Evolutionary conservation across 108 stramenopile species (phyloP).

Genomic region (Nitzschia inconspicua): DNA sequence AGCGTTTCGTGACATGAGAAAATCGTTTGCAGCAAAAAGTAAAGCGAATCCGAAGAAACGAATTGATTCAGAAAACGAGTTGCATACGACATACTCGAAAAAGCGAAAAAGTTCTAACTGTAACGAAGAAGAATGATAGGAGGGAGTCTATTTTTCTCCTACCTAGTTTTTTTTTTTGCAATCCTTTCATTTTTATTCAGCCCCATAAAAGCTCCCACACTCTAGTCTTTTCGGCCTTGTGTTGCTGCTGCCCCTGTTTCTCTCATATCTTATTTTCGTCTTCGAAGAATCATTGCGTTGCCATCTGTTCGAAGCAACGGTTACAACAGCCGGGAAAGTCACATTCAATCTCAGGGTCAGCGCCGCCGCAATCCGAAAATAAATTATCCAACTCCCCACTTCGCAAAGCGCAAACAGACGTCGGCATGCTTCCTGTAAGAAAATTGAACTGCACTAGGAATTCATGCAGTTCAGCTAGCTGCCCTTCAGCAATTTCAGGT

Average conservation of each 20-base stretch:
- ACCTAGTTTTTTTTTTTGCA: too few species aligned
- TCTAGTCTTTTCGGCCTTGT: too few species aligned
- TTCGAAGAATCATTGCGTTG: not conserved
- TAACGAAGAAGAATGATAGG: too few species aligned
- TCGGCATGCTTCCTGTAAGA: slow-evolving; percentile 42
- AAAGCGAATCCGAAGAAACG: too few species aligned
- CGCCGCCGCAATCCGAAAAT: slow-evolving; percentile 44
- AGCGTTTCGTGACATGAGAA: slow-evolving; percentile 8
- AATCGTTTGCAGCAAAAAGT: too few species aligned
- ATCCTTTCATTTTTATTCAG: too few species aligned
- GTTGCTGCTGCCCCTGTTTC: not conserved
- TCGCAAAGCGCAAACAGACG: slow-evolving; percentile 30
- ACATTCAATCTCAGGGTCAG: slow-evolving; percentile 36
- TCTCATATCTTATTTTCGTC: not conserved
- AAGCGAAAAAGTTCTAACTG: too few species aligned
- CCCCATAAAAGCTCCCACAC: too few species aligned
- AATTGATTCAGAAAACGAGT: too few species aligned
- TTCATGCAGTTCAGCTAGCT: slow-evolving; percentile 30
- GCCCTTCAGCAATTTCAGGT: slow-evolving; percentile 17
- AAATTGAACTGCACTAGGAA: slow-evolving; percentile 41
- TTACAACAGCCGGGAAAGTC: slow-evolving; percentile 49
- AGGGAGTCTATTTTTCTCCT: not conserved
- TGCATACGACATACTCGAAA: too few species aligned
- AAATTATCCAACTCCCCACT: slow-evolving; percentile 35
- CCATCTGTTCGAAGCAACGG: slow-evolving; percentile 34